These are phyloP conservation scores for Pelargonium citronellum DNA, from an alignment of 441 rosid genomes.

Conservation along the genomic window DNA sequence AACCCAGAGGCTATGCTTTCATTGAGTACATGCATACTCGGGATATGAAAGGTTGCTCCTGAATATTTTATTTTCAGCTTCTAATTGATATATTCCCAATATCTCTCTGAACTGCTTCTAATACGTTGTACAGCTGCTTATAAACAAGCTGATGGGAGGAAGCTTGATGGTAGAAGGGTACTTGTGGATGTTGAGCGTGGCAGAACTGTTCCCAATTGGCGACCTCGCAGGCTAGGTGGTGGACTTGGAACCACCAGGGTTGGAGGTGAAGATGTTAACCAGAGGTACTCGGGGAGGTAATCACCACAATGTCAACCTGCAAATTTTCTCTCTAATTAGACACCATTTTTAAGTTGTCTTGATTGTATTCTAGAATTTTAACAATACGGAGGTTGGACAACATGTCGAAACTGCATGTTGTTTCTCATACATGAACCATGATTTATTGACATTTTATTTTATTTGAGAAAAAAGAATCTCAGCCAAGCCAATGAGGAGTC, in stretches of 20 bases:
- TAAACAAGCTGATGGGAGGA: conserved; percentile 95
- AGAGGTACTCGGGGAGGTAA: conserved; percentile 41
- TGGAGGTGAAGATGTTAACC: conserved; percentile 68
- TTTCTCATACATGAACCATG: not conserved
- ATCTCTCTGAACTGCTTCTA: conserved; percentile 13
- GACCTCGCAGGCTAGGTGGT: conserved; percentile 94
- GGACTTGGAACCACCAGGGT: conserved; percentile 89
- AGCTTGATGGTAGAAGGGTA: conserved; percentile 91
- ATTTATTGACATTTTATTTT: no score
- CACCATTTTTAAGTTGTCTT: not conserved
- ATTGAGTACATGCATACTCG: conserved; percentile 83
- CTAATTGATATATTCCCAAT: no score
- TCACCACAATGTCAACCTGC: not conserved
- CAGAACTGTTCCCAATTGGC: conserved; percentile 94
- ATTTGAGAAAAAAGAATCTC: no score
- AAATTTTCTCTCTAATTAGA: not conserved
- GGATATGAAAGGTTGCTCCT: conserved; percentile 76
- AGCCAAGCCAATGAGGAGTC: no score
- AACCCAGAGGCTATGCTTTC: conserved; percentile 90
- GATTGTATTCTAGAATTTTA: not conserved
- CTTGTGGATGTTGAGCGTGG: conserved; percentile 95
- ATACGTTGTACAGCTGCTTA: conserved; percentile 57
- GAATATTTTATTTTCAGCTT: not conserved
- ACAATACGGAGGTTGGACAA: not conserved
- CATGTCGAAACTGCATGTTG: not conserved